A percentile compares a stretch with the other conserved stretches of the same genome.
Conservation (phyloP, 768 basidiomycete species). For the Tephrocybe sp. region DNA sequence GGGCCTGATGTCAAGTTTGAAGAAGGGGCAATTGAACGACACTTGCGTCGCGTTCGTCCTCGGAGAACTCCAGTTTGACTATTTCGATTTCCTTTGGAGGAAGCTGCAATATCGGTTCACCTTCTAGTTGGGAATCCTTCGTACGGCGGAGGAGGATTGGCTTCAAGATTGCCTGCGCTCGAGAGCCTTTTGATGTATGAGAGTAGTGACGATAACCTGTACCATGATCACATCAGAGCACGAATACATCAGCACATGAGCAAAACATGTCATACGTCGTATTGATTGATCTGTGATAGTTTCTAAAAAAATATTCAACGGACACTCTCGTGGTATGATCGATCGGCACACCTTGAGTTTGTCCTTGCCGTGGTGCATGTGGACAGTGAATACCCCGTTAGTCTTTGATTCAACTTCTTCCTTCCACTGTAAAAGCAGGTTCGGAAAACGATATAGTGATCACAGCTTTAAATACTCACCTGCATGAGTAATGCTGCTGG, state of each 20-base stretch:
- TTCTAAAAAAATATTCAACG: conserved; percentile 26
- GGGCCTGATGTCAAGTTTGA: background rate
- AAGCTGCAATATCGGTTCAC: conserved; percentile 66
- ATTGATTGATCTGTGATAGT: conserved; percentile 45
- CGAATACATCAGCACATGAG: background rate
- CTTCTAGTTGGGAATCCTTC: conserved; percentile 66
- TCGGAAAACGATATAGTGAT: background rate
- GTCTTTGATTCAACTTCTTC: conserved; percentile 72
- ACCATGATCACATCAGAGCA: background rate
- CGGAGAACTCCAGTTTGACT: conserved; percentile 58
- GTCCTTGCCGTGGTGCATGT: conserved; percentile 72
- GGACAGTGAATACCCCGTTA: conserved; percentile 58
- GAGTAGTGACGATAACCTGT: conserved; percentile 71
- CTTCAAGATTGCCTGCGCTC: conserved; percentile 68
- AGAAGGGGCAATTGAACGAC: background rate
- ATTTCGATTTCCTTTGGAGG: conserved; percentile 61
- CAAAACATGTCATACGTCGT: conserved; percentile 40
- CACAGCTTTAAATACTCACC: conserved; percentile 29
- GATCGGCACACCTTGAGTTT: conserved; percentile 48
- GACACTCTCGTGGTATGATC: background rate
- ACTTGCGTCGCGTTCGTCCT: conserved; percentile 63
- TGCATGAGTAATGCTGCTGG: conserved; percentile 76
- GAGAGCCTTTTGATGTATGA: conserved; percentile 35
- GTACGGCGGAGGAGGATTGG: conserved; percentile 72
- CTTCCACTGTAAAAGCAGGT: conserved; percentile 52